phyloP scores from a whole-genome alignment of 768 basidiomycete genomes.

The Kwoniella sp. region DNA sequence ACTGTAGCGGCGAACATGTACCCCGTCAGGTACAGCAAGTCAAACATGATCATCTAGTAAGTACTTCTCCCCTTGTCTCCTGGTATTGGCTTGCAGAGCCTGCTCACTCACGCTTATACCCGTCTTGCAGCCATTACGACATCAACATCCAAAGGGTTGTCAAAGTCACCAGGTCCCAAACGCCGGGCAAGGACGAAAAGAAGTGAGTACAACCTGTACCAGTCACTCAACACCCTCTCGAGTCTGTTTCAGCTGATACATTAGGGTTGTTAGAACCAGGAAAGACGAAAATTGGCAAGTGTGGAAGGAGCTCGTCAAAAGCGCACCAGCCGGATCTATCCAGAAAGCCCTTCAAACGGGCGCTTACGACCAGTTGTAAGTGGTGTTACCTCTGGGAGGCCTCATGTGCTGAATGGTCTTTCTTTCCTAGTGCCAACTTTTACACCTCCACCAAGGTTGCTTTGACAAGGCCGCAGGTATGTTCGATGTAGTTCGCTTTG shows the following conservation, averaged over 20 bases:
- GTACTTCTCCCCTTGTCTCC: background rate
- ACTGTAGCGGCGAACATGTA: slow-evolving; percentile 48
- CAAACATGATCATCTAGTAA: slow-evolving; percentile 27
- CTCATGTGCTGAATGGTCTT: too few species aligned
- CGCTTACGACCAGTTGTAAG: slow-evolving; percentile 41
- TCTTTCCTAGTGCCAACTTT: slow-evolving; percentile 19
- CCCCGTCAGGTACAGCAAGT: slow-evolving; percentile 31
- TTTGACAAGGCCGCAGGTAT: slow-evolving; percentile 23
- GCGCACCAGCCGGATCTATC: slow-evolving; percentile 21
- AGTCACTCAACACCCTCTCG: too few species aligned
- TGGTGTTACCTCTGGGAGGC: background rate
- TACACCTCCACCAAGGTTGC: slow-evolving; percentile 41
- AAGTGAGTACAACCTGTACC: too few species aligned
- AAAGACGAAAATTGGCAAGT: slow-evolving; percentile 32
- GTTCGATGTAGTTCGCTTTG: background rate
- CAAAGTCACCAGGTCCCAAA: slow-evolving; percentile 45
- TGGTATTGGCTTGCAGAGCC: background rate
- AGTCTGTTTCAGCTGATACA: too few species aligned
- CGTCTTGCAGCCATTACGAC: slow-evolving; percentile 49
- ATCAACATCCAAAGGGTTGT: slow-evolving; percentile 50
- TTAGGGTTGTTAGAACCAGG: slow-evolving; percentile 13
- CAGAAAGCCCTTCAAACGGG: slow-evolving; percentile 33
- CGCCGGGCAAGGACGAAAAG: slow-evolving; percentile 1
- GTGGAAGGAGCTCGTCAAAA: slow-evolving; percentile 33
- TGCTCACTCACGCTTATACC: background rate